Conservation (phyloP, 805 yeast genomes). For the Wickerhamomyces xylosicus region DNA sequence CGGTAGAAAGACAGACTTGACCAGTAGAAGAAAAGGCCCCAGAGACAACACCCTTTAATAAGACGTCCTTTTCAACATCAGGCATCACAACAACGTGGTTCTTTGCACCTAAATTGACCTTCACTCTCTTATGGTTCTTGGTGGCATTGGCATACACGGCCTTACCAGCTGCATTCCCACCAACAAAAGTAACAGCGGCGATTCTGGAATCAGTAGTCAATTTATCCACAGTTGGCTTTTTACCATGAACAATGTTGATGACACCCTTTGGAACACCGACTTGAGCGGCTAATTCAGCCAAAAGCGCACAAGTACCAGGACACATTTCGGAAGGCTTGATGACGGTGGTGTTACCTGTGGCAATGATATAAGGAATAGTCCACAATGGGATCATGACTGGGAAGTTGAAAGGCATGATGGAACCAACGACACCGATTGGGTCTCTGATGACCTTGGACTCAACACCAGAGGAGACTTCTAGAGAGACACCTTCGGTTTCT, state of each 20-base stretch:
- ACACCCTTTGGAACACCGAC: conserved; percentile 75
- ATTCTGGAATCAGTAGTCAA: conserved; percentile 63
- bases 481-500: conserved; percentile 50
- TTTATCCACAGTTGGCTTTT: conserved; percentile 62
- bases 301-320: conserved; percentile 71
- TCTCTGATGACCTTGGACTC: conserved; percentile 64
- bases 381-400: conserved; percentile 72
- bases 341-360: conserved; percentile 68
- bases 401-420: conserved; percentile 75
- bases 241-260: conserved; percentile 63
- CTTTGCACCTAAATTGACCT: conserved; percentile 73
- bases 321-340: conserved; percentile 66
- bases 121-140: conserved; percentile 62
- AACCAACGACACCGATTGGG: conserved; percentile 68
- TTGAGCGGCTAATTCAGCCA: conserved; percentile 60
- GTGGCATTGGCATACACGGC: conserved; percentile 60
- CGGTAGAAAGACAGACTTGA: conserved; percentile 75
- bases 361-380: conserved; percentile 45
- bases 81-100: conserved; percentile 68
- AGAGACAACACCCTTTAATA: conserved; percentile 56
- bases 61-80: conserved; percentile 56
- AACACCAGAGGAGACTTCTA: conserved; percentile 65
- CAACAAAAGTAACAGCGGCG: conserved; percentile 71
- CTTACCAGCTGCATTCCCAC: conserved; percentile 71
- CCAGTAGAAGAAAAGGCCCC: conserved; percentile 84